Evolutionary conservation across 257 asterid genomes (phyloP), one percentile per base, ranked within the genome.

Genomic region (Primulina eburnea): DNA sequence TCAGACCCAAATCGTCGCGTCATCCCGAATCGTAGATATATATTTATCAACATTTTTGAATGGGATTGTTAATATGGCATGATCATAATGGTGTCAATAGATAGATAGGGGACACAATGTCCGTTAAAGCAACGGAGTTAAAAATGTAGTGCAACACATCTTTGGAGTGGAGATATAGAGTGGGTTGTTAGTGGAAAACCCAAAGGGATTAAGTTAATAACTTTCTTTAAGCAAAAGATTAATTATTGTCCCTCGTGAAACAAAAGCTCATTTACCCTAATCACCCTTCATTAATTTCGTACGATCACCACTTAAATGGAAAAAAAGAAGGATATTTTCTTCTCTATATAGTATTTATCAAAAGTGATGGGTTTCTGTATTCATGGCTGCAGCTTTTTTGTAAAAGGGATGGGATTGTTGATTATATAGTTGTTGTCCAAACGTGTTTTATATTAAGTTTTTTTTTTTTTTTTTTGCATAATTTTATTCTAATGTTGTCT

Each of bases 71-170:
- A 72, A 74, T 68, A 33, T 59, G 68, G 73, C 79, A 82, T 75
- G 84, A 86, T 87, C 24, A 21, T 24, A 83, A 38, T 69, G 82
- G 86, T 82, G 77, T 82, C 74, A 60, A 83, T 62, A 79, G 57
- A 58, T 72, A 77, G 60, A 58, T 71, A 77, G 88, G 90, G 88
- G 82, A 82, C 95, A 86, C 32, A 53, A 64, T 90, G 90, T 84
- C 76, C 60, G 64, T 33, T 74, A 88, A 90, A 82, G 92, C 64
- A 65, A 53, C 65, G 73, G n/a, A 74, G 71, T 67, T 69, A 69
- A 81, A 78, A 80, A 68, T 69, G 71, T 72, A 69, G 30, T 63
- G 63, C 74, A 79, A 40, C 79, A 79, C 73, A 74, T 74, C 78
- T 73, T 69, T 70, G 75, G 71, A 64, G 71, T 2, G 33, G 56